These are phyloP conservation scores for Colletotrichum lindemuthianum DNA, from an alignment of 2,329 filamentous ascomycete genomes.

Conservation along the genomic window DNA sequence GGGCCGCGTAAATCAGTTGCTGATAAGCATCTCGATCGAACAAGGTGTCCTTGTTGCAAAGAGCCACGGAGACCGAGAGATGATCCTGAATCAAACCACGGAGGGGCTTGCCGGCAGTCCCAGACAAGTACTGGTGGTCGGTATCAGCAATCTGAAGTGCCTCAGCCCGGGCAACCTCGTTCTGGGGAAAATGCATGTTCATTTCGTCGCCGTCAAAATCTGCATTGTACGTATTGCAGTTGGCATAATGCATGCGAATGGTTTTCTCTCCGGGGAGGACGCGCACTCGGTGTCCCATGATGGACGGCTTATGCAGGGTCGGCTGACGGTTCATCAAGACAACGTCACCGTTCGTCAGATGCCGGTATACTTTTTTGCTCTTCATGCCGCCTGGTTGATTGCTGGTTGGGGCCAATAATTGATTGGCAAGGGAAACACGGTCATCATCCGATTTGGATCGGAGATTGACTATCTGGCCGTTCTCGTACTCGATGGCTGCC, in stretches of 20 bases:
- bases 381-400: slow-evolving; percentile 77
- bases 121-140: slow-evolving; percentile 95
- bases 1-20: slow-evolving; percentile 88
- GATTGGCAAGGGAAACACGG: slow-evolving; percentile 88
- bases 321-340: slow-evolving; percentile 99
- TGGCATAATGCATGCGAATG: slow-evolving; percentile 99
- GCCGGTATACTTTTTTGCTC: slow-evolving; percentile 96
- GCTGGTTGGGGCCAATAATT: slow-evolving; percentile 86
- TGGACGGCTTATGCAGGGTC: slow-evolving; percentile 97
- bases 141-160: slow-evolving; percentile 94
- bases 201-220: slow-evolving; percentile 99
- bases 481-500: slow-evolving; percentile 93
- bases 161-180: slow-evolving; percentile 92
- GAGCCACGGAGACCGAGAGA: slow-evolving; percentile 90
- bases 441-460: slow-evolving; percentile 90
- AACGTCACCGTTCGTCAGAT: slow-evolving; percentile 95
- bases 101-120: slow-evolving; percentile 91
- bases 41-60: slow-evolving; percentile 92
- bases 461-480: slow-evolving; percentile 88
- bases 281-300: slow-evolving; percentile 96
- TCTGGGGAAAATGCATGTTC: slow-evolving; percentile 99
- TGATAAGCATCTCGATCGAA: slow-evolving; percentile 91
- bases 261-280: slow-evolving; percentile 96
- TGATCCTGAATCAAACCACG: slow-evolving; percentile 98
- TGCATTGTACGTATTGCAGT: slow-evolving; percentile 99